Evolutionary conservation across 495 filamentous ascomycete species (phyloP).

Genomic region (Hypomontagnella monticulosa): DNA sequence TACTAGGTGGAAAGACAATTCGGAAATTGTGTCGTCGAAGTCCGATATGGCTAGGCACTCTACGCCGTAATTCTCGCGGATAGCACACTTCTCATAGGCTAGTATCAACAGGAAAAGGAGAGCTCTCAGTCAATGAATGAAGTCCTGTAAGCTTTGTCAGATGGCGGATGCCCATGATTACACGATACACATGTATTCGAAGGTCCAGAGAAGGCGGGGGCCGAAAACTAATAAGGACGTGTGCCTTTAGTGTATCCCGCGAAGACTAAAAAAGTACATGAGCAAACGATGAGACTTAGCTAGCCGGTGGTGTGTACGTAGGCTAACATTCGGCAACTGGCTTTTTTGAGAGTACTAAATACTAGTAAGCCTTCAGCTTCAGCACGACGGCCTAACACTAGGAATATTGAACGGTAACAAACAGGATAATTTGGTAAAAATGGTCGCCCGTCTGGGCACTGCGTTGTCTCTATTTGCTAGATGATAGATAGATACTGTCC

Average conservation of each 20-base stretch:
- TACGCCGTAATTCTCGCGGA: constrained; percentile 11
- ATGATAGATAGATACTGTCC: constrained; percentile 1
- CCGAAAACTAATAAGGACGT: constrained; percentile 14
- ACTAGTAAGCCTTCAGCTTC: constrained; percentile 40
- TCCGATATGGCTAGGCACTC: constrained; percentile 28
- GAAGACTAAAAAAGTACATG: not conserved
- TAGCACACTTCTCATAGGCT: constrained; percentile 7
- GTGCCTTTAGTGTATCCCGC: constrained; percentile 1
- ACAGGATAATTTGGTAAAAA: constrained; percentile 37
- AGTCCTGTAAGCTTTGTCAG: constrained; percentile 40
- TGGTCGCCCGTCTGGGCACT: constrained; percentile 34
- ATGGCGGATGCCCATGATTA: constrained; percentile 23
- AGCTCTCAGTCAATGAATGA: constrained; percentile 16
- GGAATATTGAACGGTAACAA: constrained; percentile 34
- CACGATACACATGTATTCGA: constrained; percentile 7
- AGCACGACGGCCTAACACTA: constrained; percentile 16
- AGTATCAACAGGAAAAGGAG: constrained; percentile 2
- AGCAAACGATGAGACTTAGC: constrained; percentile 20
- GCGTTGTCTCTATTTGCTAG: constrained; percentile 8
- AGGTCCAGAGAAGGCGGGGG: constrained; percentile 9
- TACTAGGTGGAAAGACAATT: constrained; percentile 23
- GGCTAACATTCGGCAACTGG: constrained; percentile 25
- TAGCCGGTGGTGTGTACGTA: constrained; percentile 17
- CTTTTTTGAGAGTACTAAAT: constrained; percentile 21
- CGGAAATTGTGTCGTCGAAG: constrained; percentile 33